Evolutionary conservation across 164 flowering plant genomes (phyloP), one percentile per base, ranked within the genome.

Genomic region (Macadamia integrifolia): DNA sequence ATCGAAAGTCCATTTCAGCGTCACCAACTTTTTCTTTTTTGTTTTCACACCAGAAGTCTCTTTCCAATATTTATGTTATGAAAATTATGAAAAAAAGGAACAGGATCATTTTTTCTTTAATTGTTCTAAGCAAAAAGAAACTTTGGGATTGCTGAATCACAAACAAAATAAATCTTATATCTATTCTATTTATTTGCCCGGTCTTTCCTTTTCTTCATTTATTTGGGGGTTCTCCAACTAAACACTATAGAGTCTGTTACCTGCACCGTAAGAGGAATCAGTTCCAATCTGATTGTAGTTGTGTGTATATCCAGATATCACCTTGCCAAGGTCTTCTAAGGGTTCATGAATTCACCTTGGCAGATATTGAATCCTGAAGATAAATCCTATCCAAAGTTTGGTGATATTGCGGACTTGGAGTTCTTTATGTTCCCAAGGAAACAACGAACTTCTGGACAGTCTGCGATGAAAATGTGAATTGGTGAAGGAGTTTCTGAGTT

Each of bases 251-350:
- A 35, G 40, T 35, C 5, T 35, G 5, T 35, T 35, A 35, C 3
- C 5, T 35, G 40, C 3, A 35, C 40, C 5, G 5, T 2, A 35
- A 35, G 40, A 35, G 40, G 5, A 35, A 35, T 35, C 40, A 35
- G 40, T 18, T 17, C 23, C 49, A 58, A 49, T 60, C 49, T 59
- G 44, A 68, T 14, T 18, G 18, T 50, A 29, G 14, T 68, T 65
- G 23, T 23, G 23, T 23, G 23, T 23, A 23, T 56, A 61, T 77
- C 28, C 79, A 94, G 99, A 94, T 94, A 73, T 92, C 99, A 71
- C 98, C 99, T 58, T 92, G 99, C 40, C 99, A 94, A 90, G 99
- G 99, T 11, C 99, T 94, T 72, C 72, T 94, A 10, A 82, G 98
- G 70, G 99, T 92, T 15, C 92, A 97, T 32, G 99, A 94, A 65